Evolutionary conservation across 768 basidiomycete genomes (phyloP).

Genomic region (Mycena albidolilacea): DNA sequence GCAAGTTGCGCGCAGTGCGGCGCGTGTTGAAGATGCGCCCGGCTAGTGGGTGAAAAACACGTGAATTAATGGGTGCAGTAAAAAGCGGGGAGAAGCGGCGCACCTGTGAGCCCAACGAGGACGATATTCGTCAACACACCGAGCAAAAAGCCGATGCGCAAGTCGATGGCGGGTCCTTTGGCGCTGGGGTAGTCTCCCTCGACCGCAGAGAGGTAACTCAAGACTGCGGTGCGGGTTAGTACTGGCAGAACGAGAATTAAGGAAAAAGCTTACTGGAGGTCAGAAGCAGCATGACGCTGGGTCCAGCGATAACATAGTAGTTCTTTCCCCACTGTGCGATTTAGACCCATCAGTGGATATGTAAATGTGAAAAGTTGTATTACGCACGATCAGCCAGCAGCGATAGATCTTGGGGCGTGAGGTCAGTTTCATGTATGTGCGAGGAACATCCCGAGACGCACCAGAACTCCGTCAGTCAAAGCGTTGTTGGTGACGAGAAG

Average conservation of each 20-base stretch:
- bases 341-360: background rate
- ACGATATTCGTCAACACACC: conserved; percentile 34
- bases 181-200: conserved; percentile 36
- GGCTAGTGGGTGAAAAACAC: background rate
- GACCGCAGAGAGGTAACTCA: conserved; percentile 31
- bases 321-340: conserved; percentile 34
- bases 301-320: conserved; percentile 18
- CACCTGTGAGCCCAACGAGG: conserved; percentile 36
- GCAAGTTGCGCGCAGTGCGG: background rate
- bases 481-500: conserved; percentile 35
- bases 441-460: conserved; percentile 14
- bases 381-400: conserved; percentile 34
- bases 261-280: background rate
- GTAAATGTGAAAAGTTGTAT: background rate
- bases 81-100: background rate
- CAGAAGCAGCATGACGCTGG: conserved; percentile 26
- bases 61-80: background rate
- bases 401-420: conserved; percentile 32
- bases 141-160: conserved; percentile 26
- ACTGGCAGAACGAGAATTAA: background rate
- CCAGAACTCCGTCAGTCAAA: conserved; percentile 36
- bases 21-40: conserved; percentile 34
- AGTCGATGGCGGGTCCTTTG: conserved; percentile 25
- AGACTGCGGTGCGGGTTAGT: conserved; percentile 2
- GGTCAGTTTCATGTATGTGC: background rate